Percentiles rank a stretch among this genome's conserved stretches.
Conservation (phyloP, 441 rosid genomes). For the Erodium trifolium region DNA sequence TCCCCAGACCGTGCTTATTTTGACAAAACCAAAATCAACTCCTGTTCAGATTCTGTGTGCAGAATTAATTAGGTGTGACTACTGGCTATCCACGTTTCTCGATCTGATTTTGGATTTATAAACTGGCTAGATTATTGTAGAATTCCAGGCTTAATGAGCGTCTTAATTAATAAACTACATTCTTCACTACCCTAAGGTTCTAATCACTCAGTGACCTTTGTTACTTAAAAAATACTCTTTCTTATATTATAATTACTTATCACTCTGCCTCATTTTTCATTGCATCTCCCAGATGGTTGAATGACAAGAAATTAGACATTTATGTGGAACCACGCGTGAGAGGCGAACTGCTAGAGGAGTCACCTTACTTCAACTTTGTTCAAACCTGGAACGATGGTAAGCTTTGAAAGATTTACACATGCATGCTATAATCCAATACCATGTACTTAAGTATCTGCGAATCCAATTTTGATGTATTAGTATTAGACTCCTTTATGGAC, state of each 20-base stretch:
- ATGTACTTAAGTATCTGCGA: background rate
- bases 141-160: background rate
- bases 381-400: slow-evolving; percentile 95
- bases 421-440: background rate
- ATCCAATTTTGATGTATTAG: background rate
- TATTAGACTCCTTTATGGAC: background rate
- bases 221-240: background rate
- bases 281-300: slow-evolving; percentile 66
- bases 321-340: slow-evolving; percentile 86
- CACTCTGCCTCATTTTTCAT: slow-evolving; percentile 10
- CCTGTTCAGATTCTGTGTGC: slow-evolving; percentile 70
- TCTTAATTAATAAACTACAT: background rate
- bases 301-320: slow-evolving; percentile 51
- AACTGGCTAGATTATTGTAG: slow-evolving; percentile 1
- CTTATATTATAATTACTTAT: background rate
- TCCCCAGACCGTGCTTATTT: slow-evolving; percentile 82
- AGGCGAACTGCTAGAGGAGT: slow-evolving; percentile 68
- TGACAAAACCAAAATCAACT: slow-evolving; percentile 82
- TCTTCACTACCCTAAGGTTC: background rate
- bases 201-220: background rate
- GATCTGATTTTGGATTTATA: background rate
- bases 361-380: slow-evolving; percentile 60
- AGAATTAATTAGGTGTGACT: slow-evolving; percentile 71
- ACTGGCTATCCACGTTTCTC: background rate
- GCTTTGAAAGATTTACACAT: slow-evolving; percentile 16